Conservation (phyloP, 225 moss, liverwort and hornwort genomes). For the Straminergon stramineum region DNA sequence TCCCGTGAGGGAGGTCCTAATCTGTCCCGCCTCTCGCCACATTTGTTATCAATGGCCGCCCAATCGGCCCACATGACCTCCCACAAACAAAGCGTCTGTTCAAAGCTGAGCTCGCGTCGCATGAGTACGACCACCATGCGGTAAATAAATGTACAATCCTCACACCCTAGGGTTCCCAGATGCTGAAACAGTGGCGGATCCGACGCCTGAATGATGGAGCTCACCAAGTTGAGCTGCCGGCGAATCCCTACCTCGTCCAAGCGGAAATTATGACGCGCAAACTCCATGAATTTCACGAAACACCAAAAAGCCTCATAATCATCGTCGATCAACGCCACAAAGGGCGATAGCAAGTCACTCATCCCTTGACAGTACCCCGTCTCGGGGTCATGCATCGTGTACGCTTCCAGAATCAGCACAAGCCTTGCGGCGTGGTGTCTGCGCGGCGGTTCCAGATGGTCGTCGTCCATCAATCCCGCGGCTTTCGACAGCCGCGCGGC, state of each 20-base stretch:
- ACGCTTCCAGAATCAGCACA: slow-evolving; percentile 87
- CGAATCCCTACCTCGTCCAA: slow-evolving; percentile 85
- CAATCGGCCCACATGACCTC: slow-evolving; percentile 98
- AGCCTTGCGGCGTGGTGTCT: slow-evolving; percentile 92
- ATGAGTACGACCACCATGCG: slow-evolving; percentile 96
- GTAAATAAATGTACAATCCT: slow-evolving; percentile 89
- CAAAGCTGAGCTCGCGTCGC: slow-evolving; percentile 87
- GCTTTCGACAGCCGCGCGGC: slow-evolving; percentile 56
- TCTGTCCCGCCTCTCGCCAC: slow-evolving; percentile 21
- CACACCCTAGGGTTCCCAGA: slow-evolving; percentile 53
- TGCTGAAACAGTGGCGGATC: slow-evolving; percentile 72
- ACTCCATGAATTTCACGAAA: slow-evolving; percentile 91
- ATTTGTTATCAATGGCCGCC: slow-evolving; percentile 58
- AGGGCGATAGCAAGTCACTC: slow-evolving; percentile 95
- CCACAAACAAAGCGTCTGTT: slow-evolving; percentile 93
- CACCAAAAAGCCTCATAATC: slow-evolving; percentile 92
- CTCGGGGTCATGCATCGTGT: slow-evolving; percentile 73
- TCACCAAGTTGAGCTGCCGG: slow-evolving; percentile 69
- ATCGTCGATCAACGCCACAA: slow-evolving; percentile 82
- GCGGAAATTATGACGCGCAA: slow-evolving; percentile 81
- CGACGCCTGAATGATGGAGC: slow-evolving; percentile 44
- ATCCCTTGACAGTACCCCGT: slow-evolving; percentile 98
- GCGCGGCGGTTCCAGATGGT: slow-evolving; percentile 79
- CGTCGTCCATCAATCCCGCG: slow-evolving; percentile 74
- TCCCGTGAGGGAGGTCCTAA: slow-evolving; percentile 76